A percentile compares a stretch with the other conserved stretches of the same genome.
These are phyloP conservation scores for Phytophthora syringae DNA, from an alignment of 352 stramenopile species.

Conservation along the genomic window DNA sequence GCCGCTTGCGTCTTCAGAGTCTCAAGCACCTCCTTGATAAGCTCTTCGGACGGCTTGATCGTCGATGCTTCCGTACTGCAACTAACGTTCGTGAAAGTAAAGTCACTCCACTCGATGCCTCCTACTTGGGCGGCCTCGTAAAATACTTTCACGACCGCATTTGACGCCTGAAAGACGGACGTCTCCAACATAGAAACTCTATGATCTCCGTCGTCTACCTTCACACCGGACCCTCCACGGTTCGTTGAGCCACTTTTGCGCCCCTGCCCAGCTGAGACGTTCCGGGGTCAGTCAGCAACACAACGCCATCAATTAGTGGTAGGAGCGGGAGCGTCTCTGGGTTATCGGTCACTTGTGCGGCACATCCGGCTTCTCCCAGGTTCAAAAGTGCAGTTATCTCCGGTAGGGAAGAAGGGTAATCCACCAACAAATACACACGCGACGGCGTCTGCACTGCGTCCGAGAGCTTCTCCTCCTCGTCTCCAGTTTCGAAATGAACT, in stretches of 20 bases:
- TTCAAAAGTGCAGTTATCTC: slow-evolving; percentile 58
- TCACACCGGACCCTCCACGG: neutral
- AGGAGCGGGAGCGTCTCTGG: slow-evolving; percentile 43
- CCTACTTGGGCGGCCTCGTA: slow-evolving; percentile 48
- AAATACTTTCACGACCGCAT: slow-evolving; percentile 45
- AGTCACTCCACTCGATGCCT: slow-evolving; percentile 79
- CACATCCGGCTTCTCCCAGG: slow-evolving; percentile 40
- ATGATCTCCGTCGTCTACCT: neutral
- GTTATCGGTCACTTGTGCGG: slow-evolving; percentile 7
- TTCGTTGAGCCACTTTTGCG: slow-evolving; percentile 16
- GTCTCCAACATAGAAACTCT: slow-evolving; percentile 8
- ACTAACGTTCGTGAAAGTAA: slow-evolving; percentile 62
- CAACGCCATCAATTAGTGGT: slow-evolving; percentile 63
- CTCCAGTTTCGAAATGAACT: neutral
- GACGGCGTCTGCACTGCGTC: slow-evolving; percentile 17
- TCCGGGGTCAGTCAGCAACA: slow-evolving; percentile 52
- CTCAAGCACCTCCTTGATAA: slow-evolving; percentile 46
- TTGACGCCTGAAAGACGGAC: slow-evolving; percentile 52
- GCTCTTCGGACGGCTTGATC: slow-evolving; percentile 32
- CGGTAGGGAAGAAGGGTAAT: slow-evolving; percentile 59
- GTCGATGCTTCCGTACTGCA: slow-evolving; percentile 27
- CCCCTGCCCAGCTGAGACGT: neutral
- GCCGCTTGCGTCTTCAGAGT: slow-evolving; percentile 40
- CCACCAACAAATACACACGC: slow-evolving; percentile 63
- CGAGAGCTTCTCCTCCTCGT: neutral